Evolutionary conservation across 306 rosid species (phyloP).

Genomic region (Ochetophila trinervis): DNA sequence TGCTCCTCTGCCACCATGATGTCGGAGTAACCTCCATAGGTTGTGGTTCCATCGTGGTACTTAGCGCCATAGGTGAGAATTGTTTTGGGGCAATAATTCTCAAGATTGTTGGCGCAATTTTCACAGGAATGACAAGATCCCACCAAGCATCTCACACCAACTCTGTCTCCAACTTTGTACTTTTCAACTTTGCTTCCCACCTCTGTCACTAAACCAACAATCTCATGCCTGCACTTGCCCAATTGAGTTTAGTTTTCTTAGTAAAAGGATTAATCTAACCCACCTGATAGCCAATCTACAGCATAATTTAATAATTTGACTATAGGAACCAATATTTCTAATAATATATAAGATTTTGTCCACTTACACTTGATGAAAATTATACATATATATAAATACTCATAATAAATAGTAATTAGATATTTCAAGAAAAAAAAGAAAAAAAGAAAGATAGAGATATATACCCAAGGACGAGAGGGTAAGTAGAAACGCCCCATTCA

Average conservation of each 20-base stretch:
- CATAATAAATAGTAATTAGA: neutral
- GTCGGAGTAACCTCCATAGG: slow-evolving; percentile 34
- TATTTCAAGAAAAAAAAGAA: neutral
- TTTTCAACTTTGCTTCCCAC: slow-evolving; percentile 28
- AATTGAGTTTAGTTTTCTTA: too few species aligned
- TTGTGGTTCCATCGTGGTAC: slow-evolving; percentile 17
- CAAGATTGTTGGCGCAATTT: slow-evolving; percentile 12
- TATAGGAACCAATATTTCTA: too few species aligned
- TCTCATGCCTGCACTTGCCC: slow-evolving; percentile 21
- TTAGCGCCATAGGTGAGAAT: slow-evolving; percentile 16
- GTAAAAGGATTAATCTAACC: too few species aligned
- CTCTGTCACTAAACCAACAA: slow-evolving; percentile 26
- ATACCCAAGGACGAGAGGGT: too few species aligned
- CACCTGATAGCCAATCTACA: too few species aligned
- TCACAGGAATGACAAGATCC: slow-evolving; percentile 19
- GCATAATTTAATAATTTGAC: too few species aligned
- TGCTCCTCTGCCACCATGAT: slow-evolving; percentile 27
- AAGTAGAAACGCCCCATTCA: too few species aligned
- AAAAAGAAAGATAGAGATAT: too few species aligned
- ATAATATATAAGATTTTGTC: too few species aligned
- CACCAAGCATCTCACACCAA: slow-evolving; percentile 19
- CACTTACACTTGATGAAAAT: too few species aligned
- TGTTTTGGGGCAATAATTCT: slow-evolving; percentile 13
- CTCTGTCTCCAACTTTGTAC: slow-evolving; percentile 30
- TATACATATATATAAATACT: too few species aligned